Conservation (phyloP, 352 stramenopile species). For the Phytophthora brassicae region DNA sequence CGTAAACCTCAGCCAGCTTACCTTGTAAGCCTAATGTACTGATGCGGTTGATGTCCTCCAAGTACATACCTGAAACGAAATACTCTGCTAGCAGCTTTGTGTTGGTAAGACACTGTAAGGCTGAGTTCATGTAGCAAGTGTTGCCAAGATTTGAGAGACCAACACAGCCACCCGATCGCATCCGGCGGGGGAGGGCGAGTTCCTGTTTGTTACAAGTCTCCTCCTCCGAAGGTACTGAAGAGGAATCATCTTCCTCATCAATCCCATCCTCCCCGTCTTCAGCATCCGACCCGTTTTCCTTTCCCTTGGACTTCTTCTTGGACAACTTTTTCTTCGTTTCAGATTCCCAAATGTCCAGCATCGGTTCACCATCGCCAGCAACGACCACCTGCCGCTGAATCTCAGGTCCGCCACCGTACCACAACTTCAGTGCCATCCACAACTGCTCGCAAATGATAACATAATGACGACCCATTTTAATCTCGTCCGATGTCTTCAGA, state of each 20-base stretch:
- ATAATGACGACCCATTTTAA: conserved; percentile 82
- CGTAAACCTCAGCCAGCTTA: conserved; percentile 94
- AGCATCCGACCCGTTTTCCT: conserved; percentile 26
- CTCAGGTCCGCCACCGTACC: conserved; percentile 91
- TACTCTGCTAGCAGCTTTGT: conserved; percentile 96
- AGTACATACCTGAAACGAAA: conserved; percentile 93
- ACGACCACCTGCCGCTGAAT: conserved; percentile 85
- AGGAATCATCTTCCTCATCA: conserved; percentile 34
- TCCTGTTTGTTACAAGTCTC: conserved; percentile 54
- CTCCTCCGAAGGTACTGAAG: conserved; percentile 52
- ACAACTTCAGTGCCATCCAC: conserved; percentile 90
- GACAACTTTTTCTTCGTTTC: conserved; percentile 56
- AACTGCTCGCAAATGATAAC: conserved; percentile 86
- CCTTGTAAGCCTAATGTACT: conserved; percentile 96
- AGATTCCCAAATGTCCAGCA: conserved; percentile 82
- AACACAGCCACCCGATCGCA: conserved; percentile 76
- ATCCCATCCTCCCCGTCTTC: conserved; percentile 49
- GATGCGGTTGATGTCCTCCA: conserved; percentile 94
- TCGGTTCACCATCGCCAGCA: conserved; percentile 52
- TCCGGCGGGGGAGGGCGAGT: conserved; percentile 65
- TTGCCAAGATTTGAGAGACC: conserved; percentile 92
- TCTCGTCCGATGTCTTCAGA: conserved; percentile 71
- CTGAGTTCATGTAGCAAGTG: conserved; percentile 96
- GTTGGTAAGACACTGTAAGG: conserved; percentile 94
- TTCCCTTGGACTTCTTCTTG: conserved; percentile 48